Evolutionary conservation across 768 basidiomycete genomes (phyloP).

Genomic region (Dioszegia crocea): DNA sequence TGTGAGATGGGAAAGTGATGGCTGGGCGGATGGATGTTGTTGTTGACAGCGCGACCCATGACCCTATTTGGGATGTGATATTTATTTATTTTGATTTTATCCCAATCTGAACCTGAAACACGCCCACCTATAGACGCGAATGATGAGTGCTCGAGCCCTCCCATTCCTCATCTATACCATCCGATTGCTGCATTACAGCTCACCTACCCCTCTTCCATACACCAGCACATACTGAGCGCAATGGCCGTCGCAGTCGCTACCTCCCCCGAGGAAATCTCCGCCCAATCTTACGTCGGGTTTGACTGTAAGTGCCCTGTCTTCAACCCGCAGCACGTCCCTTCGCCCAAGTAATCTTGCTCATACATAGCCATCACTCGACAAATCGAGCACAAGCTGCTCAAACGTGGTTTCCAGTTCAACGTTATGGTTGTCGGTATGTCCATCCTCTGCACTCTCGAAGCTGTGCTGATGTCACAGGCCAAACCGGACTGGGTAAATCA

Average conservation of each 20-base stretch:
- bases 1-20: not conserved
- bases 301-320: conserved; percentile 58
- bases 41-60: not conserved
- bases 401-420: conserved; percentile 98
- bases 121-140: not conserved
- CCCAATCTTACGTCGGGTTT: conserved; percentile 92
- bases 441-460: conserved; percentile 52
- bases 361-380: conserved; percentile 74
- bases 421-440: conserved; percentile 96
- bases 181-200: not conserved
- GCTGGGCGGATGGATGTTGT: not conserved
- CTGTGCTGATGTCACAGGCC: conserved; percentile 49
- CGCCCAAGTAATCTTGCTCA: not conserved
- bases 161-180: conserved; percentile 4
- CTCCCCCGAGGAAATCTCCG: conserved; percentile 68
- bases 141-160: not conserved
- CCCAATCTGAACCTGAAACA: not conserved
- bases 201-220: not conserved
- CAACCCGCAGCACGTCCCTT: not conserved
- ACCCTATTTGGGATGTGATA: too few species aligned
- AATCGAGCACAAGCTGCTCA: conserved; percentile 98
- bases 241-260: conserved; percentile 51
- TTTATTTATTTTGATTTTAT: conserved; percentile 5
- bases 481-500: conserved; percentile 97
- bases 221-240: not conserved